Evolutionary conservation across 2,329 filamentous ascomycete species (phyloP), one percentile per base, ranked within the genome.

Genomic region (Scedosporium apiospermum): DNA sequence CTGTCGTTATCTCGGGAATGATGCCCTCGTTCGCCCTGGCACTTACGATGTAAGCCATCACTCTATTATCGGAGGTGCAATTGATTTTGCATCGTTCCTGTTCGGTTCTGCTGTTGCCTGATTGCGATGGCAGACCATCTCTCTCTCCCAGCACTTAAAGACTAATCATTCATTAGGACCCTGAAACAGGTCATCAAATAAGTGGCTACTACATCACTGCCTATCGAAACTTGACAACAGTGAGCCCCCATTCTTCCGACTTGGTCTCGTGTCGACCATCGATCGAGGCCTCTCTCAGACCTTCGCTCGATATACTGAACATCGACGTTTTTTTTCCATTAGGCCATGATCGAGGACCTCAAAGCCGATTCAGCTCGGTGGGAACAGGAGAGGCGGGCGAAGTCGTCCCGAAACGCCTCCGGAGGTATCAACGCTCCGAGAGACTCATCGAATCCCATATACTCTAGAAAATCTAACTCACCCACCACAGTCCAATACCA

Each of bases 1-100:
- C 67, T 92, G 89, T 78, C 88, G 89, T 72, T 93, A 91, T 73
- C 82, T 93, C 68, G 89, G 89, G 71, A 91, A 91, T 74, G 89
- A 93, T 79, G 89, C 89, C 68, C 82, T 90, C 70, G 89, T 91
- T 71, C 87, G 87, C 71, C 89, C 88, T 64, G 88, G 87, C 70
- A 85, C 83, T 69, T 88, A 89, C 75, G 85, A 89, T 82, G 88
- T 91, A 82, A 69, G 80, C 73, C 68, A 68, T 67, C 69, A 68
- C 60, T 55, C 23, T 4, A 14, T n/a, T 6, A 14, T 55, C 51
- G 51, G 21, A n/a, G 18, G 14, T 41, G 21, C 42, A 16, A 27
- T 34, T 7, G 26, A 12, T 51, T 38, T 26, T n/a, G 34, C 59
- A 16, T 44, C 18, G 9, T 12, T 14, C 18, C 18, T 9, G 41